Base-by-base conservation (phyloP, 2,329 filamentous ascomycete genomes). In the Sphaerulina vaccinii region DNA sequence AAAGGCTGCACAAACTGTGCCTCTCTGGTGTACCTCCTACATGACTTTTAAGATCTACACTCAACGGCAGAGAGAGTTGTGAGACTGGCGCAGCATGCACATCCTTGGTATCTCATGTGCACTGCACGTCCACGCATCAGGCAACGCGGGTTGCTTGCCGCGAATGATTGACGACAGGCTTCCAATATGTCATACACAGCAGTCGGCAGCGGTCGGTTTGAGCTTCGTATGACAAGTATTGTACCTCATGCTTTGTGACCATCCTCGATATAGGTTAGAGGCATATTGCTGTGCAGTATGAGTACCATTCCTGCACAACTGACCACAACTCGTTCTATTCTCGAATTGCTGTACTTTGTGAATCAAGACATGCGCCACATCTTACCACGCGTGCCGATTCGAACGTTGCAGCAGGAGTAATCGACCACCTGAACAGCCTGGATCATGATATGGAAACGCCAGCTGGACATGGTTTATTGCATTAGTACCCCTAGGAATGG, bases 41-140 rank as follows among this genome's bases (percentile, higher is more conserved):
- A 49, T 49, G 45, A 40, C 45, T 48, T 49, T 32, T 49, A 36
- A n/a, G 42, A 41, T 49, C 45, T 49, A 39, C 45, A 49, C 23
- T 40, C 16, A 21, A 21, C 36, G 37, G 36, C 36, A 40, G 37
- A 39, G 18, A 23, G 45, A 37, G 36, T 41, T 18, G 36, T 49
- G 45, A 41, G 45, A 49, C 36, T 49, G 16, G 36, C 36, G 21
- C 24, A 40, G 24, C 37, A 40, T 40, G 43, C 44, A 27, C 15
- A n/a, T 40, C 23, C 35, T 36, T 22, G 32, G 36, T 49, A 10
- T 21, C 42, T 27, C 40, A 32, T 29, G 10, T 37, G 35, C 35
- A 21, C 37, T 39, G 37, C 37, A 47, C 29, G 15, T 37, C 19
- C 24, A 21, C 38, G 11, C 22, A 40, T 39, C 36, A 13, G 15